Evolutionary conservation across 164 flowering plant genomes (phyloP), one percentile per base, ranked within the genome.

Genomic region (Sedum album): DNA sequence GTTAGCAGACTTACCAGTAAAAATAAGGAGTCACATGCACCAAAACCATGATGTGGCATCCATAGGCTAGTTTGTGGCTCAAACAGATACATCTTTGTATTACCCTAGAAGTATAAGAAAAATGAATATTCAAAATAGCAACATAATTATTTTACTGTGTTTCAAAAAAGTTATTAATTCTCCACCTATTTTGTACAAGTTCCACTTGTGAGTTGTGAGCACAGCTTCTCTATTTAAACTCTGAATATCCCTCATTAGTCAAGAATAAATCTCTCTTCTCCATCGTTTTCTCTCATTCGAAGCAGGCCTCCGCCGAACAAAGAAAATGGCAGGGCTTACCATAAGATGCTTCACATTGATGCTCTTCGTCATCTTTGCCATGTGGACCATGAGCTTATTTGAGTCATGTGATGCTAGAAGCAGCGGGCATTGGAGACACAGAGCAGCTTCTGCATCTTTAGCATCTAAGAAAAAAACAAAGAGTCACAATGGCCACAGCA

Each of bases 341-440:
- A 51, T 83, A 6, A 88, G 82, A 81, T 75, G 80, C 76, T 49
- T 83, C 72, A 77, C 86, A 78, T 80, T 82, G 31, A 68, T 78
- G 70, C 69, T 93, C 42, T 66, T 89, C 46, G 70, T 86, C 66
- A 77, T 73, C 6, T 35, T 84, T 20, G 80, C 89, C 6, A 69
- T 84, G 13, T 87, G 89, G 85, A 80, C 79, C 20, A 75, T 88
- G 18, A 79, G 74, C 31, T 55, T 86, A 26, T 55, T 64, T 25
- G 89, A 88, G 39, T 65, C 71, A 25, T 88, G 96, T 85, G 78
- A 75, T 81, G 97, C 93, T 0, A 85, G 94, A 77, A 82, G 87
- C 82, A 86, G 91, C 31, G 82, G 69, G 78, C 90, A 90, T 74
- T 88, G 96, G 96, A 84, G 90, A 77, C 80, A 76, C 1, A 80